phyloP scores from a whole-genome alignment of 176 grass and related monocot species.

The Stipa capillata region DNA sequence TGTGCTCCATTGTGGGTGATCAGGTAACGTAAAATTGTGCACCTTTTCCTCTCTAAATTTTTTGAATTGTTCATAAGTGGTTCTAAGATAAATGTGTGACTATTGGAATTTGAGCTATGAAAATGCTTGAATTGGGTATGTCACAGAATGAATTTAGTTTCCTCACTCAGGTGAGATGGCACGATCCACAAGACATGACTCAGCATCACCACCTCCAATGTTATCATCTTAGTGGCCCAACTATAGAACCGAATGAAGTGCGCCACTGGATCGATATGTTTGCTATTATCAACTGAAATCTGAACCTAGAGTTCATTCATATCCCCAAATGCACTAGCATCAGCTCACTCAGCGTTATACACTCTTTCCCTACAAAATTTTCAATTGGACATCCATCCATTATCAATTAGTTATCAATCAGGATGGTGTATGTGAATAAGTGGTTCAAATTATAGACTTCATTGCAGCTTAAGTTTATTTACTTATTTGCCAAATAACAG shows the following conservation, averaged over 20 bases:
- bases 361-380: not conserved
- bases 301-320: not conserved
- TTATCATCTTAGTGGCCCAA: not conserved
- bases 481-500: slow-evolving; percentile 26
- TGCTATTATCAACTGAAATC: not conserved
- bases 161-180: not conserved
- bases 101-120: not conserved
- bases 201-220: not conserved
- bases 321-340: not conserved
- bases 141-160: not conserved
- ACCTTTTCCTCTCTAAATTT: not conserved
- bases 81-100: not conserved
- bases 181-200: not conserved
- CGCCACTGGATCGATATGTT: not conserved
- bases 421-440: too few relatives aligned
- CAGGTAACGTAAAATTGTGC: slow-evolving; percentile 35
- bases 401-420: not conserved
- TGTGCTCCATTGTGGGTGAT: slow-evolving; percentile 31
- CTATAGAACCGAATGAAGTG: not conserved
- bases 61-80: not conserved
- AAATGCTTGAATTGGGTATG: not conserved
- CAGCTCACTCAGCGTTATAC: not conserved
- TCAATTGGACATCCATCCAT: not conserved
- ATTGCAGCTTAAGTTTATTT: not conserved
- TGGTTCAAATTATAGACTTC: not conserved